phyloP scores from a whole-genome alignment of 495 filamentous ascomycete genomes.

The Aspergillus incahuasiensis region DNA sequence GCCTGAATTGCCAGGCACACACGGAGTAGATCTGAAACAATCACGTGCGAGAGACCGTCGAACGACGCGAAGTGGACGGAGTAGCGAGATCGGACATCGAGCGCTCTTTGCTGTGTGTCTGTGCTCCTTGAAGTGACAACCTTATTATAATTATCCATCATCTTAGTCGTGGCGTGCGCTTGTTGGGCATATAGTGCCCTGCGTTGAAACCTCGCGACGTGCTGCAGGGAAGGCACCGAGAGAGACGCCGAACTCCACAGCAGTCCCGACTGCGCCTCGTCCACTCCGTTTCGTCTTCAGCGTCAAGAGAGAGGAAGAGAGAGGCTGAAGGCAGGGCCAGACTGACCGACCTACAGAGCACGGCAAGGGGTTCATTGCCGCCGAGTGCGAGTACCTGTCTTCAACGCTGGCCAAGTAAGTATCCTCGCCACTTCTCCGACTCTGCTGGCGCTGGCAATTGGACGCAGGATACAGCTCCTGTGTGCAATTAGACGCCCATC shows the following conservation, averaged over 20 bases:
- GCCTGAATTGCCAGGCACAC: neutral
- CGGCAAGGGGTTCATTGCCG: constrained; percentile 17
- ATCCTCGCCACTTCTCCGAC: neutral
- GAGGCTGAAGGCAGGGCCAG: neutral
- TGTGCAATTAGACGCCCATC: constrained; percentile 12
- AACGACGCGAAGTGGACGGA: neutral
- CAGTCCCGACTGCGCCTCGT: constrained; percentile 24
- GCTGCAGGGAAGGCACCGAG: constrained; percentile 6
- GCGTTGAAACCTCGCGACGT: neutral
- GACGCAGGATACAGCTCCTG: constrained; percentile 4
- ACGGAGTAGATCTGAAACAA: constrained; percentile 14
- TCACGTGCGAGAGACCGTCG: constrained; percentile 18
- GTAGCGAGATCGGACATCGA: constrained; percentile 3
- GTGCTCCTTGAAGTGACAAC: neutral
- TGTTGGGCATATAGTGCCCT: constrained; percentile 1
- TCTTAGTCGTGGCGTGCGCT: neutral
- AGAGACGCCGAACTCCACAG: constrained; percentile 17
- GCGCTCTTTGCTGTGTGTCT: neutral
- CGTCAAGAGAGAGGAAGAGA: neutral
- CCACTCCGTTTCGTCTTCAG: constrained; percentile 16
- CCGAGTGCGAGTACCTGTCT: constrained; percentile 5
- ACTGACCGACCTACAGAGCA: neutral
- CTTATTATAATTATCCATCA: neutral
- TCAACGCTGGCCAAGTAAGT: neutral
- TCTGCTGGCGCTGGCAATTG: constrained; percentile 1